A percentile compares a stretch with the other conserved stretches of the same genome.
These are phyloP conservation scores for Erodium chrysanthum DNA, from an alignment of 441 rosid species.

Conservation along the genomic window DNA sequence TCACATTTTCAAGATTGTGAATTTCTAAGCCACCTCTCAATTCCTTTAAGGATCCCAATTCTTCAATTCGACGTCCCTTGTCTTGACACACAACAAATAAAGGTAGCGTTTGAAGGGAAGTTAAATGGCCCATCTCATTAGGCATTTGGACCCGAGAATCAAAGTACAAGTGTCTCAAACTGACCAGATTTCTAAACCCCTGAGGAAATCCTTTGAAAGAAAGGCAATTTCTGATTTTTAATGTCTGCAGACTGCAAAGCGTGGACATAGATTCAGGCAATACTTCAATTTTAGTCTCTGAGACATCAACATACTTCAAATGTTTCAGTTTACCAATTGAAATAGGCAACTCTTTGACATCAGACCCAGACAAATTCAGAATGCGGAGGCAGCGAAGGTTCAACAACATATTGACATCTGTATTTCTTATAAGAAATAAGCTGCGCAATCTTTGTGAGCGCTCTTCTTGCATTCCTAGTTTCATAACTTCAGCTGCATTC, in stretches of 20 bases:
- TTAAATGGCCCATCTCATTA: neutral
- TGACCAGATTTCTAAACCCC: neutral
- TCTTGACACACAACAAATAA: neutral
- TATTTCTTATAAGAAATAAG: neutral
- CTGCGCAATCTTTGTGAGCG: neutral
- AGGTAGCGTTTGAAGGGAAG: conserved; percentile 5
- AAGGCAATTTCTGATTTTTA: neutral
- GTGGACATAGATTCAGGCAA: neutral
- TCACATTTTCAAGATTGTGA: conserved; percentile 1
- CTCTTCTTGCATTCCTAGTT: neutral
- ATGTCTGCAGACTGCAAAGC: neutral
- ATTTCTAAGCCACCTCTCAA: conserved; percentile 5
- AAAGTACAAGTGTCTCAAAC: neutral
- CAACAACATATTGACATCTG: neutral
- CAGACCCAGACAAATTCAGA: neutral
- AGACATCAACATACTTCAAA: conserved; percentile 15
- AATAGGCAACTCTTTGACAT: conserved; percentile 4
- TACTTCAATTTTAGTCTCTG: conserved; percentile 1
- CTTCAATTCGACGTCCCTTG: neutral
- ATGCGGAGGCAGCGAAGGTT: neutral
- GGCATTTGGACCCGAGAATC: conserved; percentile 3
- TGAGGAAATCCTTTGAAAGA: neutral
- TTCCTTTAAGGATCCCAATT: neutral
- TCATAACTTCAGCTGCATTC: neutral
- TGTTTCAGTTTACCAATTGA: conserved; percentile 13